Evolutionary conservation across 2,329 filamentous ascomycete species (phyloP).

Genomic region (Talaromyces islandicus): DNA sequence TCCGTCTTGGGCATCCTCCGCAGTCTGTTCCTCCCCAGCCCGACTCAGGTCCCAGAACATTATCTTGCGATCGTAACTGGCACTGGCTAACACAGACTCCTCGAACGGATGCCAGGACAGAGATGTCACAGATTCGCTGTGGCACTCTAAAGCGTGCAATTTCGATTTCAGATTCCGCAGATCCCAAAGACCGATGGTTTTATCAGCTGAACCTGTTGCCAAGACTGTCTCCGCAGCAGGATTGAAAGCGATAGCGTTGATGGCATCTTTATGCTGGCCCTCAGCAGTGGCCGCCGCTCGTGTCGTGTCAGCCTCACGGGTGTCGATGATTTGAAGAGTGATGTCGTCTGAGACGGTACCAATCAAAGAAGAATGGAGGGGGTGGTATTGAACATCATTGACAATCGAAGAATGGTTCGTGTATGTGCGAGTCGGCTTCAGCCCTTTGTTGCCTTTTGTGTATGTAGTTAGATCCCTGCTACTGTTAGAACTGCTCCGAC

Average conservation of each 20-base stretch:
- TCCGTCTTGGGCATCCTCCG: conserved; percentile 91
- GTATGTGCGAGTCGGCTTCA: conserved; percentile 69
- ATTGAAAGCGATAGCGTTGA: conserved; percentile 95
- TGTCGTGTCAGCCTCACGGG: conserved; percentile 61
- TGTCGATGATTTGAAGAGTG: conserved; percentile 85
- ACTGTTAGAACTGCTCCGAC: background rate
- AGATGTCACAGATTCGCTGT: conserved; percentile 84
- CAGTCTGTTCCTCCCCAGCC: conserved; percentile 88
- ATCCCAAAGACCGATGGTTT: conserved; percentile 94
- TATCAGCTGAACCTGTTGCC: conserved; percentile 90
- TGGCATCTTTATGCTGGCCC: conserved; percentile 79
- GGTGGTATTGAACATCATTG: conserved; percentile 96
- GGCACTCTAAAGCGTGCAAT: conserved; percentile 82
- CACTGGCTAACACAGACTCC: conserved; percentile 79
- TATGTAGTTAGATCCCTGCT: conserved; percentile 73
- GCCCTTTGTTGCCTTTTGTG: conserved; percentile 60
- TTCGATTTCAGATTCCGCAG: conserved; percentile 84
- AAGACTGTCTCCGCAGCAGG: conserved; percentile 83
- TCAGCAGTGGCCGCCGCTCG: conserved; percentile 63
- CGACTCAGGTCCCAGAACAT: conserved; percentile 95
- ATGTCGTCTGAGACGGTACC: conserved; percentile 94
- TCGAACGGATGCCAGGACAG: conserved; percentile 93
- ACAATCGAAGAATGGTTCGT: conserved; percentile 86
- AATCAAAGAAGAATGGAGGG: conserved; percentile 74
- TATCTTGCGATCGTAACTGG: conserved; percentile 85